These are phyloP conservation scores for Hymenoscyphus albidus DNA, from an alignment of 2,329 filamentous ascomycete species.

Conservation along the genomic window DNA sequence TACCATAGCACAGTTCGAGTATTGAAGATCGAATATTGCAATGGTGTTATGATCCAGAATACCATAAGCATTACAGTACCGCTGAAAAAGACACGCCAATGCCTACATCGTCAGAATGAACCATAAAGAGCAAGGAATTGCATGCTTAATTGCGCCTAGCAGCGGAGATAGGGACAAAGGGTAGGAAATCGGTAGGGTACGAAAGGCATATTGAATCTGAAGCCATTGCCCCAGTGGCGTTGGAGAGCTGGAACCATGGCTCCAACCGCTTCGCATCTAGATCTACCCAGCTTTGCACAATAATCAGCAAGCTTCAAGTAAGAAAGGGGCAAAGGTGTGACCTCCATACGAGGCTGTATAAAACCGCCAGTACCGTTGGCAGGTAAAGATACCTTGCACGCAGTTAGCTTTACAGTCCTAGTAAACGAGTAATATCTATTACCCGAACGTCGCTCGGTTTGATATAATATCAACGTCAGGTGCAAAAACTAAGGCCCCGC, in stretches of 20 bases:
- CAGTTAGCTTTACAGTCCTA: not conserved
- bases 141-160: constrained; percentile 27
- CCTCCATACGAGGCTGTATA: constrained; percentile 53
- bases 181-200: constrained; percentile 50
- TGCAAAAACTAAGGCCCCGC: constrained; percentile 40
- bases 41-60: constrained; percentile 52
- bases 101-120: constrained; percentile 34
- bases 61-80: constrained; percentile 48
- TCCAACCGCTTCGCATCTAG: constrained; percentile 56
- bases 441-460: constrained; percentile 36
- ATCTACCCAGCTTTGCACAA: constrained; percentile 48
- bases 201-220: constrained; percentile 47
- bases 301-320: not conserved
- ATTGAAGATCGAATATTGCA: constrained; percentile 53
- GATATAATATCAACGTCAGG: constrained; percentile 37
- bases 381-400: constrained; percentile 40
- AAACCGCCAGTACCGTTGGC: constrained; percentile 50
- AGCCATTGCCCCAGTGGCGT: constrained; percentile 40
- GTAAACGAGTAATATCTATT: not conserved
- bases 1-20: no score
- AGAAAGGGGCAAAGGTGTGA: not conserved
- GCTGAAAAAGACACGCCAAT: constrained; percentile 51
- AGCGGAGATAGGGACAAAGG: constrained; percentile 42
- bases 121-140: not conserved
- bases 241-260: constrained; percentile 56